Evolutionary conservation across 768 basidiomycete genomes (phyloP).

Genomic region (Phlegmacium glaucopus): DNA sequence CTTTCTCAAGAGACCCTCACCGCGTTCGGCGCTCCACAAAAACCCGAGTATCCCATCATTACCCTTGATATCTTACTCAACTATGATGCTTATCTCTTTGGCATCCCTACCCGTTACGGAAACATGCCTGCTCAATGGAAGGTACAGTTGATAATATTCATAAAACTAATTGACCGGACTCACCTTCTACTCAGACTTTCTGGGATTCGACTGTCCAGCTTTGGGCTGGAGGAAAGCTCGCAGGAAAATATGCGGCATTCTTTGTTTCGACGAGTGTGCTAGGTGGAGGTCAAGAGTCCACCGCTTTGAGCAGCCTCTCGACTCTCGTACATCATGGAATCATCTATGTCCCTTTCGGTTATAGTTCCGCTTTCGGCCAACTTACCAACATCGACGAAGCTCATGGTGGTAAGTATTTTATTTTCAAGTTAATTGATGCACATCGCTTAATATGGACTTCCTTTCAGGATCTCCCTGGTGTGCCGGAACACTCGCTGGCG

Average conservation of each 20-base stretch:
- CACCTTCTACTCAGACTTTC: conserved; percentile 45
- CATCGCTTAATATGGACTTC: not conserved
- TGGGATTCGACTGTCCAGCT: conserved; percentile 74
- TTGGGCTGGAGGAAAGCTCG: conserved; percentile 53
- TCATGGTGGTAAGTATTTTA: conserved; percentile 52
- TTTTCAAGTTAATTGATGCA: not conserved
- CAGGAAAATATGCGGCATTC: conserved; percentile 65
- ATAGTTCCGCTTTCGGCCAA: conserved; percentile 23
- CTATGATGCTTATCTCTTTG: conserved; percentile 75
- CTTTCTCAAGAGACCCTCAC: conserved; percentile 63
- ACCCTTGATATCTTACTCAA: conserved; percentile 46
- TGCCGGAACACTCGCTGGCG: conserved; percentile 58
- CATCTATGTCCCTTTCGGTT: conserved; percentile 36
- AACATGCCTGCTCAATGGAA: conserved; percentile 81
- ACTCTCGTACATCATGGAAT: conserved; percentile 64
- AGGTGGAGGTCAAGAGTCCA: conserved; percentile 73
- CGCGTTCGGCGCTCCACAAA: conserved; percentile 70
- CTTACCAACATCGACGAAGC: conserved; percentile 45
- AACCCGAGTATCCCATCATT: conserved; percentile 69
- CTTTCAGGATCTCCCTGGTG: conserved; percentile 70
- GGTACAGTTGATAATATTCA: conserved; percentile 30
- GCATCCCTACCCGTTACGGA: conserved; percentile 80
- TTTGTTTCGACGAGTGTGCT: conserved; percentile 68
- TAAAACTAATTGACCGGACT: not conserved
- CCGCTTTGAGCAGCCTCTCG: conserved; percentile 42